Evolutionary conservation across 768 basidiomycete species (phyloP), one percentile per base, ranked within the genome.

Genomic region (Lactarius indigo): DNA sequence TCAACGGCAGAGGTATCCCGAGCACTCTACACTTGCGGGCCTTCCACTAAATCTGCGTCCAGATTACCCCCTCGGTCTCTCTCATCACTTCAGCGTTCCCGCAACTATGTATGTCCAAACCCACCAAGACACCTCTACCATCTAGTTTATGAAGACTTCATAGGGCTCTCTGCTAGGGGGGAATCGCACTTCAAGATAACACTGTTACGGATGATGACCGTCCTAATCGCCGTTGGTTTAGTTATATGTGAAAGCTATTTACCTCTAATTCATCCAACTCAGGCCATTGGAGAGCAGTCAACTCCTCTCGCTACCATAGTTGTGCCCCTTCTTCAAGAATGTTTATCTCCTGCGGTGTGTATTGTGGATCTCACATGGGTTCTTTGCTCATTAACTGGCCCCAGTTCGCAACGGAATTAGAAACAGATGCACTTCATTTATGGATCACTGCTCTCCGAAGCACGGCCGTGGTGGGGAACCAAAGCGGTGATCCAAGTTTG

Each of bases 371-470:
- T 9, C 6, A 57, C 23, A 41, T 18, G 41, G 17, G 47, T 5
- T 35, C 30, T 28, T 52, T 33, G 7, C n/a, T 23, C 20, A 31
- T n/a, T 59, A 54, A 55, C 59, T 8, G 61, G 6, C 57, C 39
- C 26, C 58, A 93, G 91, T 81, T 80, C 35, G 80, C 82, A n/a
- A 76, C 83, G 41, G 82, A 89, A 68, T 81, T 96, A 28, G 93
- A 96, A 70, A 85, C 87, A 67, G 94, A 96, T 74, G 90, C 85
- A 0, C 74, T 94, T 57, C 80, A 79, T 50, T 83, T 96, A 13
- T 96, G 94, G 94, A 79, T 82, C 28, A 79, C 83, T 37, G 84
- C 90, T 1, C 77, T 95, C 42, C 82, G 87, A 57, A 91, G 92
- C 72, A 83, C 89, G 1, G 74, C 81, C 1, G 78, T 81, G 1